These are phyloP conservation scores for Trypanosoma grayi DNA, from an alignment of 208 protist genomes.

Conservation along the genomic window DNA sequence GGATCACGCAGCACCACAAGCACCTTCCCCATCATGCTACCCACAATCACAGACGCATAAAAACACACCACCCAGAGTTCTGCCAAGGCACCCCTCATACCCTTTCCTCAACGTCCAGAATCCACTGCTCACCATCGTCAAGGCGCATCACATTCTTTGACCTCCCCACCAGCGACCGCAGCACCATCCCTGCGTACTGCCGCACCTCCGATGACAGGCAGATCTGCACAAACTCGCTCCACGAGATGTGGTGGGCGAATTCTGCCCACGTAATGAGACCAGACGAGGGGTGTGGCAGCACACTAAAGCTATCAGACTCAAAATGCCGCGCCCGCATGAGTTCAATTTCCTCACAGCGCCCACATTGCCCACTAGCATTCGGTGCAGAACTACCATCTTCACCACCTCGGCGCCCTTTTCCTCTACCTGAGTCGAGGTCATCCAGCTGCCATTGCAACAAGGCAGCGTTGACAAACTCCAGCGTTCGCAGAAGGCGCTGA, in stretches of 20 bases:
- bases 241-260: constrained; percentile 71
- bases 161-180: constrained; percentile 30
- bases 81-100: no score
- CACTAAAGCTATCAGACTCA: constrained; percentile 37
- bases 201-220: constrained; percentile 54
- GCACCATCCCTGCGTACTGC: constrained; percentile 34
- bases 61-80: no score
- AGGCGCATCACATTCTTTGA: constrained; percentile 54
- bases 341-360: constrained; percentile 60
- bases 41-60: no score
- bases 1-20: no score
- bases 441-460: constrained; percentile 17
- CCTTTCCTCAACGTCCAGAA: neutral
- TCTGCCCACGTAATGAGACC: constrained; percentile 67
- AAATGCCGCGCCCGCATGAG: constrained; percentile 35
- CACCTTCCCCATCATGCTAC: no score
- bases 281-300: constrained; percentile 59
- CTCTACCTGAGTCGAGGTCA: no score
- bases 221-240: constrained; percentile 65
- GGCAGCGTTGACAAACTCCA: constrained; percentile 13
- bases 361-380: constrained; percentile 22
- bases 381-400: neutral
- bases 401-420: no score
- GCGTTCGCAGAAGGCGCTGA: constrained; percentile 19
- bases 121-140: constrained; percentile 1